Base-by-base conservation (phyloP, 1,284 basidiomycete genomes). In the Sanghuangporus baumii region DNA sequence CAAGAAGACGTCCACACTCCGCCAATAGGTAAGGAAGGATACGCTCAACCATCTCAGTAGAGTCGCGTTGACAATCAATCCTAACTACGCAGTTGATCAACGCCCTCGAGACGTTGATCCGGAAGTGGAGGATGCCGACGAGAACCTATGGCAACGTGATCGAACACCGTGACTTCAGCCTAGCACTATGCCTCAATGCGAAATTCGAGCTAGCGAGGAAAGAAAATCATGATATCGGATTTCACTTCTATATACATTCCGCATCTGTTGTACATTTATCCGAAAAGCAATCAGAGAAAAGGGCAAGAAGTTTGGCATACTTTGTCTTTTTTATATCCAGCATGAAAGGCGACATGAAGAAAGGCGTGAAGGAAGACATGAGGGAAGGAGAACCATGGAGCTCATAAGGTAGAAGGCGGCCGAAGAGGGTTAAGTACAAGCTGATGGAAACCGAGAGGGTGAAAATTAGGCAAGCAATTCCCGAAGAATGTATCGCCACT, bases 1-100 rank as follows among this genome's bases (percentile, higher is more conserved):
- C 76, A 83, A 57, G 80, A 81, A 64, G 82, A 85, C 61, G 74
- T 81, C 26, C 57, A 62, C 26, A 74, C 77, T 0, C 71, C 72
- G 41, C 73, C 74, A 5, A 71, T 74, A 57, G 67, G 80, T 81
- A 66, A 67, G 79, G 16, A 3, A 46, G 37, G 11, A 20, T 60
- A 3, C 18, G 9, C 16, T 34, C 46, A 23, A 59, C n/a, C 31
- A 40, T 51, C 46, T 50, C 48, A 23, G 20, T 59, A 8, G 11
- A 36, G 16, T 40, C 40, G 9, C 50, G 57, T 41, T 57, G 61
- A 62, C 34, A 36, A 20, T 37, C 37, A 60, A 16, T 12, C 26
- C 34, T 23, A 11, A 20, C 18, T 56, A 38, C 34, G 14, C 37
- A 50, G 47, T 6, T 61, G 58, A 56, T 41, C 58, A 57, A n/a